Conservation (phyloP, 2,329 filamentous ascomycete genomes). For the Ophiocordyceps sinensis region DNA sequence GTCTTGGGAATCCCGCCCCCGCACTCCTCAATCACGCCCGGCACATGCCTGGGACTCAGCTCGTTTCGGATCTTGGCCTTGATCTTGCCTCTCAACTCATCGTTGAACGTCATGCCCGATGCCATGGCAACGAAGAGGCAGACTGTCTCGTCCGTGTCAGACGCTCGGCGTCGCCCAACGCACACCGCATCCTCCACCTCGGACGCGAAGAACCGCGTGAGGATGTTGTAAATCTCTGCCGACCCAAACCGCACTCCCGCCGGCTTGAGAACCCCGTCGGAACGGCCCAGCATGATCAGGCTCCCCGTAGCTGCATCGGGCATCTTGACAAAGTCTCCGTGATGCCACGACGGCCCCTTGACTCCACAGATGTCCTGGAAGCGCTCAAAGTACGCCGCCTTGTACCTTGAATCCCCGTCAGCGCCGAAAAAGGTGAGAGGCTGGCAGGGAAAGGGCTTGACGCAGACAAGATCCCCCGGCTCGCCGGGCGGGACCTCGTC, state of each 20-base stretch:
- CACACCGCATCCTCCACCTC: slow-evolving; percentile 80
- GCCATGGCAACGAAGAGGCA: slow-evolving; percentile 77
- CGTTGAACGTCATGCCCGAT: slow-evolving; percentile 37
- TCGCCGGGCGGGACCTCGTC: slow-evolving; percentile 43
- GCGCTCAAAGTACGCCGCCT: slow-evolving; percentile 72
- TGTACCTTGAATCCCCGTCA: slow-evolving; percentile 54
- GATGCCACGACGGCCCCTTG: slow-evolving; percentile 58
- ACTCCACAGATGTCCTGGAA: slow-evolving; percentile 39
- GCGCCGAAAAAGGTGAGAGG: slow-evolving; percentile 79
- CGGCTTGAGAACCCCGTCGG: slow-evolving; percentile 87
- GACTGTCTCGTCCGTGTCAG: slow-evolving; percentile 72
- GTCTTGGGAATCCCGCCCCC: slow-evolving; percentile 76
- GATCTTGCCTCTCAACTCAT: slow-evolving; percentile 48
- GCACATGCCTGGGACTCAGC: slow-evolving; percentile 80
- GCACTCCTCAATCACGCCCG: slow-evolving; percentile 66
- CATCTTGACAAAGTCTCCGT: slow-evolving; percentile 76
- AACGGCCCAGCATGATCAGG: slow-evolving; percentile 80
- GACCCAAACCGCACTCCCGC: slow-evolving; percentile 83
- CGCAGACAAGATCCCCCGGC: slow-evolving; percentile 80
- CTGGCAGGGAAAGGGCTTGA: slow-evolving; percentile 75
- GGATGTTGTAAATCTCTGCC: slow-evolving; percentile 92
- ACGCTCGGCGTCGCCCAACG: slow-evolving; percentile 57
- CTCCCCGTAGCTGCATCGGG: slow-evolving; percentile 56
- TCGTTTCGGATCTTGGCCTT: slow-evolving; percentile 57
- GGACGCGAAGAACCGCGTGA: slow-evolving; percentile 65